Conservation (phyloP, 345 rosid genomes). For the Hypericum perforatum region DNA sequence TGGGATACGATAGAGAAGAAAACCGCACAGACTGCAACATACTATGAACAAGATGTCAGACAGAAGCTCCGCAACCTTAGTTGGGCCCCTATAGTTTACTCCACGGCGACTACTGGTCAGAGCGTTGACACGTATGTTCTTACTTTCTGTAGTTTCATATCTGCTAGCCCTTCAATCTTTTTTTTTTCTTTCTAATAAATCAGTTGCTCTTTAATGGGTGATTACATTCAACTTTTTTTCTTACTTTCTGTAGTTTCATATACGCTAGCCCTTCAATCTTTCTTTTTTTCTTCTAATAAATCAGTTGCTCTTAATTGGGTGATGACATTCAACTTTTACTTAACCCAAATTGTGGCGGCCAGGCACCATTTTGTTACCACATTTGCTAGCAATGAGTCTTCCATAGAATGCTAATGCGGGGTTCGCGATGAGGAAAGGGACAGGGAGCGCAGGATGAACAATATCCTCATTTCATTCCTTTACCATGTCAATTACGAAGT, state of each 20-base stretch:
- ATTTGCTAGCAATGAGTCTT: too few relatives aligned
- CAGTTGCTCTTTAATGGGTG: background rate
- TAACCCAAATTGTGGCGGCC: too few relatives aligned
- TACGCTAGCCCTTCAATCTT: background rate
- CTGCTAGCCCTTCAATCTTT: background rate
- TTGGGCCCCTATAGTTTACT: conserved; percentile 95
- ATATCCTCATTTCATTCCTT: too few relatives aligned
- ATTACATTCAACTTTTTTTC: conserved; percentile 1
- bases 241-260: background rate
- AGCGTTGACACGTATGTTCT: conserved; percentile 45
- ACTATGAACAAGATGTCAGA: conserved; percentile 80
- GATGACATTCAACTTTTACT: too few relatives aligned
- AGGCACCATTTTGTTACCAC: too few relatives aligned
- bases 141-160: too few relatives aligned
- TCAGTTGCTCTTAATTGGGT: background rate
- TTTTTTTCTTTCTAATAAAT: background rate
- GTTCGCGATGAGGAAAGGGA: too few relatives aligned
- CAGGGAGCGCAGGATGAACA: too few relatives aligned
- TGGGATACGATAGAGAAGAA: conserved; percentile 97
- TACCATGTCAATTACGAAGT: too few relatives aligned
- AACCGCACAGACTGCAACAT: conserved; percentile 22
- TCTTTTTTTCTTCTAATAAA: background rate
- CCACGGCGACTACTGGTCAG: conserved; percentile 69
- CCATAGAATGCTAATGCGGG: too few relatives aligned
- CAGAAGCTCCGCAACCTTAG: conserved; percentile 78